Evolutionary conservation across 345 rosid genomes (phyloP), one percentile per base, ranked within the genome.

Genomic region (Ceriops decandra): DNA sequence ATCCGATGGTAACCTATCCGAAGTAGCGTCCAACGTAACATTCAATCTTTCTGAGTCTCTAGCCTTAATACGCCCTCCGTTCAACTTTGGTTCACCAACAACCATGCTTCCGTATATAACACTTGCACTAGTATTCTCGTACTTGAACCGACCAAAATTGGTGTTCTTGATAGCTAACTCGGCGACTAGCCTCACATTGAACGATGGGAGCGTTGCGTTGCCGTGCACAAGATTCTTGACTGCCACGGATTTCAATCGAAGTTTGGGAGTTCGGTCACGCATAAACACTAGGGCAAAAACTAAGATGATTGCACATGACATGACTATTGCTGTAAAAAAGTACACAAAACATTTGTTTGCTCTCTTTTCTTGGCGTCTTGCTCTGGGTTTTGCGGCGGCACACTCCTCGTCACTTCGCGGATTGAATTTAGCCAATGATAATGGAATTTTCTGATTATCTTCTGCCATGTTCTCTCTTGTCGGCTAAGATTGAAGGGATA

Each of bases 121-220:
- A 32, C 68, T 31, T 16, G 70, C 68, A 7, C 72, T 72, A 4
- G 71, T 35, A 21, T 79, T 78, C 16, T 19, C 79, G 20, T 68
- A 84, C 49, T 79, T 69, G 67, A 83, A 87, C 26, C 19, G 49
- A 5, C 88, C 89, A 42, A 84, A 85, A 66, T 86, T 90, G 30
- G 63, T 17, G 32, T 87, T 90, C 62, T 80, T 33, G 4, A 87
- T 65, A 27, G 77, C 61, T 26, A 87, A 68, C 35, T 72, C 84
- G 0, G 80, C 69, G 16, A 66, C 70, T 7, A 87, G 64, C 13
- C 87, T 80, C 28, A 68, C 80, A 68, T 67, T 87, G 60, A 84
- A 59, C 24, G 64, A 80, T 36, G 87, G 75, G 3, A 26, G 22
- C 0, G 84, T 20, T 0, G 73, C 62, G 36, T 79, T 78, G 21